These are phyloP conservation scores for Microdochium trichocladiopsis DNA, from an alignment of 2,329 filamentous ascomycete genomes.

Conservation along the genomic window DNA sequence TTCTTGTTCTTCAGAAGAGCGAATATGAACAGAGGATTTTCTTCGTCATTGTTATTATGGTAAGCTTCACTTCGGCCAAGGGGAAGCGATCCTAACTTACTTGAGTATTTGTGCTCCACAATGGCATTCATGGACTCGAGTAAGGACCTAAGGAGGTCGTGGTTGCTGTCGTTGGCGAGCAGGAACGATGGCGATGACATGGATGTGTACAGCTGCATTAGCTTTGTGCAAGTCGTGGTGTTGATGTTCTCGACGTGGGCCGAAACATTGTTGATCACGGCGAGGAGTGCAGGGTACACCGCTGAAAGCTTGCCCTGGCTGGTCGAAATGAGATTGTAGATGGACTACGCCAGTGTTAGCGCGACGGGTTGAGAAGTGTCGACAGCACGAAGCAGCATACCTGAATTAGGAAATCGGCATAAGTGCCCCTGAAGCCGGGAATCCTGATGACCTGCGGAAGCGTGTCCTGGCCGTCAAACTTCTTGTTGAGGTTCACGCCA, in stretches of 20 bases:
- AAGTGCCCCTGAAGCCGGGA: constrained; percentile 77
- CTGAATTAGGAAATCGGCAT: constrained; percentile 89
- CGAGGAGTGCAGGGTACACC: constrained; percentile 85
- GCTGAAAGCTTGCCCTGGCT: constrained; percentile 87
- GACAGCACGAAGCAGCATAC: constrained; percentile 38
- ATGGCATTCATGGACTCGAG: constrained; percentile 87
- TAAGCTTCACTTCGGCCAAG: constrained; percentile 10
- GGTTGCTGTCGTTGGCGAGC: constrained; percentile 86
- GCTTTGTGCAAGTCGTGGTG: constrained; percentile 66
- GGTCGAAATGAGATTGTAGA: constrained; percentile 83
- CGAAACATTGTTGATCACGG: constrained; percentile 89
- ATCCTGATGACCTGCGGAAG: constrained; percentile 77
- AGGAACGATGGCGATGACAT: constrained; percentile 94
- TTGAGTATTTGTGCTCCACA: constrained; percentile 78
- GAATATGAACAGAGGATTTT: constrained; percentile 76
- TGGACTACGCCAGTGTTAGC: constrained; percentile 51
- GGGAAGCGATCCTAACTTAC: constrained; percentile 37
- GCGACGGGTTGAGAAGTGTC: background rate
- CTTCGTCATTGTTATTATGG: constrained; percentile 32
- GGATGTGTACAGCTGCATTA: constrained; percentile 81
- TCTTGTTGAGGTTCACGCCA: constrained; percentile 81
- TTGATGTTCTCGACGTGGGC: constrained; percentile 76
- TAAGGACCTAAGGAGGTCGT: constrained; percentile 70
- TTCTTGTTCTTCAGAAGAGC: constrained; percentile 73
- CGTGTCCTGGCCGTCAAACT: constrained; percentile 82